Evolutionary conservation across 2,329 filamentous ascomycete genomes (phyloP).

Genomic region (Paracorniculantispora psalliotae): DNA sequence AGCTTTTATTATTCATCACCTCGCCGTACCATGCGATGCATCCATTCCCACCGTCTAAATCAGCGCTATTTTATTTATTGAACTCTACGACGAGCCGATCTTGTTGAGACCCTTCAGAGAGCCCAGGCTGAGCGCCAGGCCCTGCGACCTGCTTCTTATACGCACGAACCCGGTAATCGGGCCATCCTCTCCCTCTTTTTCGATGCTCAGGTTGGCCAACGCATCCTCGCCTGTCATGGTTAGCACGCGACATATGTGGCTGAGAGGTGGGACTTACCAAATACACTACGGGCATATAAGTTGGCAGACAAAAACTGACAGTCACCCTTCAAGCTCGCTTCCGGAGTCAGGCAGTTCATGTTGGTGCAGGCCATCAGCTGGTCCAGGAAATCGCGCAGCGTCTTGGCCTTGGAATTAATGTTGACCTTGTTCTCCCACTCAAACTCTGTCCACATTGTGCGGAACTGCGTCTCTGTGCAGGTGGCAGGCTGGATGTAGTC

Average conservation of each 20-base stretch:
- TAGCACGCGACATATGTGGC: too few species aligned
- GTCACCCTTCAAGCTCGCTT: slow-evolving; percentile 93
- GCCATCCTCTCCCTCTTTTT: slow-evolving; percentile 92
- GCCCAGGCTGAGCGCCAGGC: slow-evolving; percentile 85
- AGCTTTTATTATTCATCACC: background rate
- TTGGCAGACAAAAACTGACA: slow-evolving; percentile 98
- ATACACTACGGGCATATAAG: slow-evolving; percentile 91
- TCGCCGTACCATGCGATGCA: background rate
- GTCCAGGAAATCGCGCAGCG: slow-evolving; percentile 83
- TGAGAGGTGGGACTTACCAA: slow-evolving; percentile 70
- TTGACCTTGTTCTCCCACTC: slow-evolving; percentile 99
- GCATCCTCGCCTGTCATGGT: slow-evolving; percentile 80
- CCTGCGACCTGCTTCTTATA: slow-evolving; percentile 95
- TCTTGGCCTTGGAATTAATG: slow-evolving; percentile 96
- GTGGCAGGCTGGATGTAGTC: slow-evolving; percentile 98
- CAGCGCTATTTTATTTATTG: slow-evolving; percentile 10
- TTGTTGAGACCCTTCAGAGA: slow-evolving; percentile 94
- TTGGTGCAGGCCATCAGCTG: slow-evolving; percentile 97
- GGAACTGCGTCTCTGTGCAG: slow-evolving; percentile 96
- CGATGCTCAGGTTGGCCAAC: slow-evolving; percentile 92
- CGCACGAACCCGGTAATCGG: slow-evolving; percentile 95
- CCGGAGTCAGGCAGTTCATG: slow-evolving; percentile 96
- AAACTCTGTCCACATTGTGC: slow-evolving; percentile 99
- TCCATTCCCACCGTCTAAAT: slow-evolving; percentile 8
- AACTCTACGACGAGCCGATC: slow-evolving; percentile 42